phyloP scores from a whole-genome alignment of 495 filamentous ascomycete species.

The Margaritispora aquatica region DNA sequence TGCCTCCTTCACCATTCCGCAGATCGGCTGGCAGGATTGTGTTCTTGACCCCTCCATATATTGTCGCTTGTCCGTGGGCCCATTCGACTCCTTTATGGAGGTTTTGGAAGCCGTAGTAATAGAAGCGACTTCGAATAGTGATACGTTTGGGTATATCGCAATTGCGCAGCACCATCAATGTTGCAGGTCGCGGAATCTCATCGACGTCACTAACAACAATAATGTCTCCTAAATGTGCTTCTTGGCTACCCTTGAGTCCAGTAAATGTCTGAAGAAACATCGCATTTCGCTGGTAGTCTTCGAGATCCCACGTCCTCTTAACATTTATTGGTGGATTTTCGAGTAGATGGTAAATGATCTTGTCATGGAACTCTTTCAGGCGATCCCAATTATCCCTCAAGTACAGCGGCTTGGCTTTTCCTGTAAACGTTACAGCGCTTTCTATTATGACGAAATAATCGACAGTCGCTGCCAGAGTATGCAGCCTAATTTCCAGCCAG shows the following conservation, averaged over 20 bases:
- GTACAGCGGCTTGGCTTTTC: conserved; percentile 30
- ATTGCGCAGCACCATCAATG: conserved; percentile 33
- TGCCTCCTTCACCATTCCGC: conserved; percentile 28
- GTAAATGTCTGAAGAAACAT: conserved; percentile 31
- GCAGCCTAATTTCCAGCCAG: conserved; percentile 40
- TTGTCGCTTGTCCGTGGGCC: conserved; percentile 40
- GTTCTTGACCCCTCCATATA: conserved; percentile 24
- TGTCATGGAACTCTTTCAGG: conserved; percentile 31
- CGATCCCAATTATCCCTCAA: conserved; percentile 32
- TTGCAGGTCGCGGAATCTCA: conserved; percentile 33
- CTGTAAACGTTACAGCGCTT: conserved; percentile 37
- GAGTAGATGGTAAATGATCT: conserved; percentile 35
- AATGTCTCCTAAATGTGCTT: conserved; percentile 27
- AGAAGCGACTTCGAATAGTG: conserved; percentile 34
- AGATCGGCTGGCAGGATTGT: conserved; percentile 37
- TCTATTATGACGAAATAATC: conserved; percentile 47
- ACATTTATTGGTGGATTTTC: conserved; percentile 25
- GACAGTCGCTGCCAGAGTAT: conserved; percentile 28
- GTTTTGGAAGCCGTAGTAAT: conserved; percentile 44
- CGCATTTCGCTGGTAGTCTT: conserved; percentile 33
- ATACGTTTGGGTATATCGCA: conserved; percentile 32
- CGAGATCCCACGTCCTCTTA: conserved; percentile 28
- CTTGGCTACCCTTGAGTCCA: conserved; percentile 21
- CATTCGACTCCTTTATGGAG: conserved; percentile 32
- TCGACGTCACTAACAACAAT: conserved; percentile 36